Percentiles rank a stretch among this genome's conserved stretches.
These are phyloP conservation scores for Mycena leptocephala DNA, from an alignment of 768 basidiomycete species.

Conservation along the genomic window DNA sequence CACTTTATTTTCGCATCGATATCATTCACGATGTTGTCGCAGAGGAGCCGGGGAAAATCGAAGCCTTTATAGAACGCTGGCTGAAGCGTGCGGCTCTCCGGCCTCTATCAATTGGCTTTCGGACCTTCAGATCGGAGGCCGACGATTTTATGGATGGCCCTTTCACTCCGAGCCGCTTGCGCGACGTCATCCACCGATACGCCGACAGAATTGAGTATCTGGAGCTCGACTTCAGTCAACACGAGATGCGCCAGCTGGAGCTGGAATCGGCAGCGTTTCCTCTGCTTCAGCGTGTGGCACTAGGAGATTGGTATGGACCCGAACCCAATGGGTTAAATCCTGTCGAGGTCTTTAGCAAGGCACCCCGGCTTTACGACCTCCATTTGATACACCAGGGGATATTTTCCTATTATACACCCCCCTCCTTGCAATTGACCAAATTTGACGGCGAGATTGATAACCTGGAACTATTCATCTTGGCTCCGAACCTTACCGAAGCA, in stretches of 20 bases:
- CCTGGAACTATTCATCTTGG: neutral
- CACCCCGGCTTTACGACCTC: neutral
- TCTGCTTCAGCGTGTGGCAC: neutral
- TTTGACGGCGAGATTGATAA: neutral
- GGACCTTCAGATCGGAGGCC: neutral
- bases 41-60: neutral
- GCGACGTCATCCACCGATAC: constrained; percentile 11
- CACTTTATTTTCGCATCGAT: neutral
- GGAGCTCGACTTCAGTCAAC: neutral
- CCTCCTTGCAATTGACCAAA: neutral
- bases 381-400: neutral
- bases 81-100: neutral
- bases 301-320: neutral
- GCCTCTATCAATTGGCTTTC: neutral
- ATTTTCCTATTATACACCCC: neutral
- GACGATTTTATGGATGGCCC: neutral
- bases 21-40: neutral
- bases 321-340: neutral
- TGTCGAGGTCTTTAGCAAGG: neutral
- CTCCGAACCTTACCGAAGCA: neutral
- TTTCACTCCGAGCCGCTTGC: neutral
- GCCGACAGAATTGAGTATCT: neutral
- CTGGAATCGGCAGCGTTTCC: neutral
- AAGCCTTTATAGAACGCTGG: constrained; percentile 3
- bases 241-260: neutral